These are phyloP conservation scores for Tilletia walkeri DNA, from an alignment of 1,284 basidiomycete genomes.

Conservation along the genomic window DNA sequence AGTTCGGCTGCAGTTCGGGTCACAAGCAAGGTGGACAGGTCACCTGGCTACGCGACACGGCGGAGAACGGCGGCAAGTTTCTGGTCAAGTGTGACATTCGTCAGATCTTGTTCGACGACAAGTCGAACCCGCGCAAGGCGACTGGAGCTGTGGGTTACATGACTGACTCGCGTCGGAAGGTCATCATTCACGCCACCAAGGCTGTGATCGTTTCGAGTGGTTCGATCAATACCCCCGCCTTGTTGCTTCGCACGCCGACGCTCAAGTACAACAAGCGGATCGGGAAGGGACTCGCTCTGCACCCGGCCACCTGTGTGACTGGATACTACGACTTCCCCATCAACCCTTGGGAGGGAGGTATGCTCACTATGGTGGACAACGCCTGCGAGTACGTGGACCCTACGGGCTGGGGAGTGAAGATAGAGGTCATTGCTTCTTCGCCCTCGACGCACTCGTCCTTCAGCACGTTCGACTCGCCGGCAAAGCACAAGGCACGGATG, in stretches of 20 bases:
- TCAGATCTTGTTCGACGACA: conserved; percentile 55
- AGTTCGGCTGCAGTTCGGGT: conserved; percentile 55
- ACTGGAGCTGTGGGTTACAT: conserved; percentile 48
- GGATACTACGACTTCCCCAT: conserved; percentile 58
- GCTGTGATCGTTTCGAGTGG: conserved; percentile 58
- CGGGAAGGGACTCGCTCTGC: conserved; percentile 59
- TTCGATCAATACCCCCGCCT: conserved; percentile 58
- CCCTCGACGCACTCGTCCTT: conserved; percentile 55
- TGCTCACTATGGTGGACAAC: conserved; percentile 58
- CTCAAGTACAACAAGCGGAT: conserved; percentile 58
- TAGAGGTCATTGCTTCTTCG: conserved; percentile 58
- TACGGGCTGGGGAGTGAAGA: conserved; percentile 57
- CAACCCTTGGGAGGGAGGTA: conserved; percentile 58
- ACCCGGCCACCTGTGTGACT: conserved; percentile 58
- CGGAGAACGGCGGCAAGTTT: conserved; percentile 56
- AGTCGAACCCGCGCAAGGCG: conserved; percentile 32
- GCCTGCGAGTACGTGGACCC: conserved; percentile 46
- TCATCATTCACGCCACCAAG: conserved; percentile 53
- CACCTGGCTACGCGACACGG: conserved; percentile 56
- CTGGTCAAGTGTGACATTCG: conserved; percentile 55
- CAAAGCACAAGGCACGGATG: conserved; percentile 56
- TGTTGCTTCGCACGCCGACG: conserved; percentile 58
- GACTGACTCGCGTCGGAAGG: conserved; percentile 22
- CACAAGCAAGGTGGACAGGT: conserved; percentile 57
- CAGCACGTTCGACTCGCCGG: conserved; percentile 51